Percentiles rank a stretch among this genome's conserved stretches.
phyloP scores from a whole-genome alignment of 371 early-diverging fungal species.

The Funneliformis caledonium region DNA sequence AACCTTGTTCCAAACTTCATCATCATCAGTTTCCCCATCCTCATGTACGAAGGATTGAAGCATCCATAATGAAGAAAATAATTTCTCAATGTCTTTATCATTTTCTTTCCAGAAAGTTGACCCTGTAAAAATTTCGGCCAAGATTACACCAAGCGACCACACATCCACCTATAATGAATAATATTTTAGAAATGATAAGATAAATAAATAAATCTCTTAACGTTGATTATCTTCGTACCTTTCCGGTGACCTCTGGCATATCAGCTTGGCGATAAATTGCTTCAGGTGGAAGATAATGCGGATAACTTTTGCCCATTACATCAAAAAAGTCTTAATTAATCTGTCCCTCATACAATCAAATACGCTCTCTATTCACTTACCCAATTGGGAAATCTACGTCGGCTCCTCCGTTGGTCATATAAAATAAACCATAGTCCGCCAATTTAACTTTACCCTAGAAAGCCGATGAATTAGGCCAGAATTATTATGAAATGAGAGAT shows the following conservation, averaged over 20 bases:
- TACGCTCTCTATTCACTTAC: conserved; percentile 41
- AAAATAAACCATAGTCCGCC: conserved; percentile 64
- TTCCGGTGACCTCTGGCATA: not conserved
- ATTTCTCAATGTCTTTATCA: conserved; percentile 46
- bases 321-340: not conserved
- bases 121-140: conserved; percentile 60
- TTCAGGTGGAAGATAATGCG: conserved; percentile 54
- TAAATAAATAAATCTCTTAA: not conserved
- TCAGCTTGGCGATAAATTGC: conserved; percentile 22
- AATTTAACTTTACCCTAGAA: conserved; percentile 58
- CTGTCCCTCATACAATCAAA: not conserved
- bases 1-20: conserved; percentile 2
- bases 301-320: conserved; percentile 38
- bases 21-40: not conserved
- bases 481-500: not conserved
- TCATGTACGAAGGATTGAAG: conserved; percentile 9
- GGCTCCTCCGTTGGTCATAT: conserved; percentile 63
- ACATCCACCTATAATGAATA: conserved; percentile 53
- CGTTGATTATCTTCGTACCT: not conserved
- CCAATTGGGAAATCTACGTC: conserved; percentile 72
- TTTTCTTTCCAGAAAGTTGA: conserved; percentile 60
- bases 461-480: not conserved
- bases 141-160: conserved; percentile 67
- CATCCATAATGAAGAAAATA: conserved; percentile 45
- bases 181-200: not conserved